Evolutionary conservation across 2,329 filamentous ascomycete species (phyloP), one percentile per base, ranked within the genome.

Genomic region (Knoxdaviesia capensis): DNA sequence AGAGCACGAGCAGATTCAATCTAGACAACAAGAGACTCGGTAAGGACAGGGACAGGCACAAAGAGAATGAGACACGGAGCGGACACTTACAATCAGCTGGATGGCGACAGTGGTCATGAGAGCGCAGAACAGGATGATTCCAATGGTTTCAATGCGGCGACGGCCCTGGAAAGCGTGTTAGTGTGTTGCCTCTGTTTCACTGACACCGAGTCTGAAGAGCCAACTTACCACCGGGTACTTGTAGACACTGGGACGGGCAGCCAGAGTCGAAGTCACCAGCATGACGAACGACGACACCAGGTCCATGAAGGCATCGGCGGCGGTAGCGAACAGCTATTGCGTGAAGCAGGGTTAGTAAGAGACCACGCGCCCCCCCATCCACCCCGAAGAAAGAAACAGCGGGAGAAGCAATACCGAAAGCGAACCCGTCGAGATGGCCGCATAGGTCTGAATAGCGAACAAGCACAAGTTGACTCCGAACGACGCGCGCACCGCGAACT

Each of bases 31-130:
- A 2, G 1, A 10, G 3, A 9, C 31, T 43, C 31, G 39, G 41
- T 29, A 10, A 30, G 37, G 36, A 47, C 36, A 43, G 36, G 34
- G 32, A 47, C 43, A 40, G 33, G 43, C 38, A 38, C 37, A 33
- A 31, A 33, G 35, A 35, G 20, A 38, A 20, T 1, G 9, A 30
- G 40, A 10, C 6, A 20, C 20, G 20, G 20, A 20, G 5, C 8
- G 29, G 9, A 20, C 30, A 54, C 64, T 54, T 55, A 69, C 68
- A 39, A 74, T 66, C 31, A 78, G 59, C 50, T 77, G 68, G 31
- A 77, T 70, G 39, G 74, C 71, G 4, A 77, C 73, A 0, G 73
- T 77, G 2, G 74, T 76, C 71, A 78, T 77, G 45, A 78, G 59
- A 37, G 73, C 71, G 47, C 72, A 76, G 54, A 78, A 78, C 38